phyloP scores from a whole-genome alignment of 179 eudicot species.

The Gypsophila paniculata region DNA sequence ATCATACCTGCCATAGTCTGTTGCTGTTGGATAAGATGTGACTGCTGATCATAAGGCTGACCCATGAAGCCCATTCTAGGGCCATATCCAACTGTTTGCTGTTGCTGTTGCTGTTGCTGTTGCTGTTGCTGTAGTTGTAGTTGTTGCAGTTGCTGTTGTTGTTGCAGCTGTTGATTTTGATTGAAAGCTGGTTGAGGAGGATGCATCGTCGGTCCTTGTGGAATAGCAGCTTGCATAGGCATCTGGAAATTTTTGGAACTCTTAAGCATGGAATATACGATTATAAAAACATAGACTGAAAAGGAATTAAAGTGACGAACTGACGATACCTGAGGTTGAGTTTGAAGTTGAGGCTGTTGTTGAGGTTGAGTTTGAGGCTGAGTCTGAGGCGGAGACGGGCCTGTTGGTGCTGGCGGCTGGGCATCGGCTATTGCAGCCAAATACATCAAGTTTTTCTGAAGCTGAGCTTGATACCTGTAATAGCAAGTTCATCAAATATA shows the following conservation, averaged over 20 bases:
- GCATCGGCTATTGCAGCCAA: slow-evolving; percentile 97
- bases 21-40: slow-evolving; percentile 42
- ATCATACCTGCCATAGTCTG: slow-evolving; percentile 45
- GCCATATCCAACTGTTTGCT: slow-evolving; percentile 34
- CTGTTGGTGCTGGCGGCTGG: slow-evolving; percentile 70
- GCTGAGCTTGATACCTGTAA: slow-evolving; percentile 86
- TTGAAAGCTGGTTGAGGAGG: slow-evolving; percentile 57
- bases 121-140: too few species aligned
- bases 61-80: slow-evolving; percentile 50
- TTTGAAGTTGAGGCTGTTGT: slow-evolving; percentile 31
- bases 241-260: slow-evolving; percentile 34
- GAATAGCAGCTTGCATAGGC: slow-evolving; percentile 58
- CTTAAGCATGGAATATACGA: slow-evolving; percentile 6
- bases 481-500: slow-evolving; percentile 6
- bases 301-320: not conserved
- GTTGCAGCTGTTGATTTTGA: slow-evolving; percentile 23
- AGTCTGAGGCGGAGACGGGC: slow-evolving; percentile 47
- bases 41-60: slow-evolving; percentile 53
- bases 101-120: slow-evolving; percentile 26
- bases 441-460: slow-evolving; percentile 92
- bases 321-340: slow-evolving; percentile 21
- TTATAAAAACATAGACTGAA: not conserved
- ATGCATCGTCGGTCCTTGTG: slow-evolving; percentile 65
- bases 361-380: slow-evolving; percentile 16
- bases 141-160: too few species aligned